Evolutionary conservation across 805 yeast genomes (phyloP), one percentile per base, ranked within the genome.

Genomic region (Saccharomycopsis sp.): DNA sequence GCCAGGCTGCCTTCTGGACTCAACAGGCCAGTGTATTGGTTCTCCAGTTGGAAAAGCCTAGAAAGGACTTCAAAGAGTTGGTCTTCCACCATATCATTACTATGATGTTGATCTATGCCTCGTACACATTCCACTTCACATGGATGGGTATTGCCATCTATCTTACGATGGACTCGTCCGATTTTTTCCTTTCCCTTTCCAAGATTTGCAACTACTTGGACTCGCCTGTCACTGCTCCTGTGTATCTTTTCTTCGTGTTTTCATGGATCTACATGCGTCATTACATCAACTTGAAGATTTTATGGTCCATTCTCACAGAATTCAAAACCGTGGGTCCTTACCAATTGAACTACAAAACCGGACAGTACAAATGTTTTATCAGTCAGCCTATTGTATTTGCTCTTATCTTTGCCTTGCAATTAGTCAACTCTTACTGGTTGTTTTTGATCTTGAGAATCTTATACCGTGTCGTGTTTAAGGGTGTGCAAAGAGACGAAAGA

Each of bases 1-100:
- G 88, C 49, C 98, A 94, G 75, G 97, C 98, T 3, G 87, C 97
- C 2, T 94, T 90, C 72, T 94, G 99, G 99, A 84, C 91, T 22
- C 99, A 94, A 75, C 99, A 94, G 74, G 85, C 96, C 1, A 84
- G 88, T 47, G 87, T 94, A 35, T 77, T 94, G 63, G 74, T 83
- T 52, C 77, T 94, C 63, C 96, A 87, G 71, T 78, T 94, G 61
- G 99, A 94, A 73, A 89, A 89, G 71, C 98, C 97, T 59, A 82
- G 99, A 72, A 92, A 91, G 72, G 99, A 94, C 71, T 92, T 85
- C 73, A 76, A 84, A 66, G 99, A 94, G 73, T 80, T 94, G 61
- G 89, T 93, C 47, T 84, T 89, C 72, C 99, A 94, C 72, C 99
- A 94, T 71, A 80, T 94, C 62, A 84, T 94, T 63, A 94, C 99